Evolutionary conservation across 805 yeast species (phyloP).

Genomic region (Kazachstania bromeliacearum): DNA sequence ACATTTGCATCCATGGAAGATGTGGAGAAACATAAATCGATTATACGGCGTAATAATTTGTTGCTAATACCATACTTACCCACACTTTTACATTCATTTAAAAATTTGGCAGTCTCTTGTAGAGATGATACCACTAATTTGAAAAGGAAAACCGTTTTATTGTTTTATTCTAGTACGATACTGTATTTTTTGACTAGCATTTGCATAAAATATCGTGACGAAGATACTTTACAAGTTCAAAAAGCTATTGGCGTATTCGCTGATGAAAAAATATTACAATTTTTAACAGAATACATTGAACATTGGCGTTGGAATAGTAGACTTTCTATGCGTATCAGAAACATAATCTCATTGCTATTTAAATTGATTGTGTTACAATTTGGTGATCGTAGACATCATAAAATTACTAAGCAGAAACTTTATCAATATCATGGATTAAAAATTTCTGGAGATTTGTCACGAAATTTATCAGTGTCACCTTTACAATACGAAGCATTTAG

Average conservation of each 20-base stretch:
- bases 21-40: conserved; percentile 11
- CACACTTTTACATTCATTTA: conserved; percentile 13
- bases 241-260: conserved; percentile 10
- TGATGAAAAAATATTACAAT: conserved; percentile 32
- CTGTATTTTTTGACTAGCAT: conserved; percentile 17
- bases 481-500: conserved; percentile 76
- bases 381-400: conserved; percentile 43
- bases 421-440: conserved; percentile 32
- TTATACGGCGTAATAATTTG: conserved; percentile 17
- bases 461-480: conserved; percentile 53
- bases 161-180: conserved; percentile 22
- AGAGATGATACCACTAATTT: conserved; percentile 16
- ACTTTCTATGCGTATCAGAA: conserved; percentile 41
- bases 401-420: conserved; percentile 39
- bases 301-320: conserved; percentile 54
- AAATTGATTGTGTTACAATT: conserved; percentile 49
- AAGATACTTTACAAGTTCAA: conserved; percentile 1
- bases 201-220: conserved; percentile 12
- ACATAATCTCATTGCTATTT: conserved; percentile 44
- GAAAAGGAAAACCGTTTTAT: conserved; percentile 12
- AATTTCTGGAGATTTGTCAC: conserved; percentile 17
- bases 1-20: conserved; percentile 8
- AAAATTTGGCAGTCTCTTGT: conserved; percentile 17
- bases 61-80: conserved; percentile 11
- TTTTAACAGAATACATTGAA: conserved; percentile 44